Base-by-base conservation (phyloP, 176 grass and related monocot genomes). In the Carex scoparia region DNA sequence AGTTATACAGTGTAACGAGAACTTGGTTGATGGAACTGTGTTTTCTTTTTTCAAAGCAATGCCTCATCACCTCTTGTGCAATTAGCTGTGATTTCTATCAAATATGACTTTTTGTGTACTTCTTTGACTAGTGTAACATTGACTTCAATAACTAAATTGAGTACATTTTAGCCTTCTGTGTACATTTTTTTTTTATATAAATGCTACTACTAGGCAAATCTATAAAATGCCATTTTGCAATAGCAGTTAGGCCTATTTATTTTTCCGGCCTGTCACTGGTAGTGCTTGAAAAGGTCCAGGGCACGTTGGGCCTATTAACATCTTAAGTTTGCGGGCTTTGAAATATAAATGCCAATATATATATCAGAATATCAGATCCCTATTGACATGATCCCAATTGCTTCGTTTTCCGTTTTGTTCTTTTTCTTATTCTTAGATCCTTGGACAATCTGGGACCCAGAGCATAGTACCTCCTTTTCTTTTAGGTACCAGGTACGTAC, bases 1-100 rank as follows among this genome's bases (percentile, higher is more conserved):
- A 77, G 73, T 77, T 16, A 77, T 77, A 75, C 13, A 77, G 72
- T 77, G 72, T 76, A 76, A 76, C 1, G 11, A 76, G 73, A 16
- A 55, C 49, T 56, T 6, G 13, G 73, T 9, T 72, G 42, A 77
- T 76, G 48, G 48, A 57, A 78, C 15, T 27, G 18, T 51, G 48
- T 51, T 51, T 51, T 10, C 48, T 51, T 51, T 51, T 51, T 10
- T 51, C 10, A 51, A 51, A 51, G 48, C 48, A 51, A 51, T 2
- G 48, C 48, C 48, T 51, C 48, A 51, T 51, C 48, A 51, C 31
- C 4, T 37, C 31, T 37, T 11, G 63, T 11, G 65, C 65, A 67
- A 67, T 35, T 51, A 51, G 48, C 28, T 6, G 28, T 67, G 65
- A 32, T 67, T 35, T 32, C 48, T 51, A 51, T 51, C 48, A 51